Base-by-base conservation (phyloP, 192 early-diverging fungal species). In the Chytriomyces sp. region DNA sequence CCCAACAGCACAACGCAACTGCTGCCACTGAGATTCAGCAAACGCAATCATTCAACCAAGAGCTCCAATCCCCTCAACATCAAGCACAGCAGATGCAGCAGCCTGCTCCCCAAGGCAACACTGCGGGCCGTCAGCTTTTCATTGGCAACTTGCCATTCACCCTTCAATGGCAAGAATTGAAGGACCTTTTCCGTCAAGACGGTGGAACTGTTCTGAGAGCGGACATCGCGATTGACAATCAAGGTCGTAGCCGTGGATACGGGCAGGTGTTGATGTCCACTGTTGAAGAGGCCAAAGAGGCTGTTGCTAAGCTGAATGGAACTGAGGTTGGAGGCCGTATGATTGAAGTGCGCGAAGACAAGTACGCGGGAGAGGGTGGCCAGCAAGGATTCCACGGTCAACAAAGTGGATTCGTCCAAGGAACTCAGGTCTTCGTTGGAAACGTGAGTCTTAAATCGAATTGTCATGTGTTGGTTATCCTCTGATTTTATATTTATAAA, bases 81-180 rank as follows among this genome's bases (percentile, higher is more conserved):
- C 63, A 18, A 20, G 73, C 47, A 5, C 63, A 73, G 26, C 28
- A 8, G 13, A 13, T 20, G 9, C 50, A n/a, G 6, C 23, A 47
- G 35, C 20, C n/a, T 62, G 59, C 53, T 61, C 50, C 70, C 0
- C 46, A 8, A 11, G 65, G 20, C 35, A 43, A 28, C 46, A 59
- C 59, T 44, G 74, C 74, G 46, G 83, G 83, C 26, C 83, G 83
- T 50, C 77, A 78, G 67, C 84, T 94, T 53, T 93, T 91, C 81
- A 90, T 94, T 64, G 92, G 93, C 67, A 94, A 94, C 86, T 82
- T 94, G 23, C 89, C 92, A 11, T 93, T 91, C 75, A 86, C 84
- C 65, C 89, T 90, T 57, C 89, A 92, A 68, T 94, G 92, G 93
- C 91, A 93, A 69, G 93, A 95, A 67, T 81, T 95, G 35, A 94